phyloP scores from a whole-genome alignment of 495 filamentous ascomycete species.

The Penicillium parvum region DNA sequence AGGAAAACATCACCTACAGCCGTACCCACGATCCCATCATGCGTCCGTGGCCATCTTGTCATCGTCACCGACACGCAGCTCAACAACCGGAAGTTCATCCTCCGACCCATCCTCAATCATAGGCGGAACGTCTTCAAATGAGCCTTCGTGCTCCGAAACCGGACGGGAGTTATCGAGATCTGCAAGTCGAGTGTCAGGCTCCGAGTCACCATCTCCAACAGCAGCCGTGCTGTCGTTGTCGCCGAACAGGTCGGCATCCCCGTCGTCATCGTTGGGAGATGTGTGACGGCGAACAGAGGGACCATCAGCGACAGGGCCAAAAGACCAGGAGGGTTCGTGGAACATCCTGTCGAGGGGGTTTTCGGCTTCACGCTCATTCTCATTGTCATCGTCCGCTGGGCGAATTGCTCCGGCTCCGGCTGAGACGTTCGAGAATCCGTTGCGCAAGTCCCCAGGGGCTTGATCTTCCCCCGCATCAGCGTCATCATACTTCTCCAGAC shows the following conservation, averaged over 20 bases:
- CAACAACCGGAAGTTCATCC: slow-evolving; percentile 44
- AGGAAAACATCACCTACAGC: background rate
- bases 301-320: slow-evolving; percentile 2
- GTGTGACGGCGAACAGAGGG: background rate
- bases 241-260: slow-evolving; percentile 33
- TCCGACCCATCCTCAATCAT: slow-evolving; percentile 33
- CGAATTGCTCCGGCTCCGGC: slow-evolving; percentile 68
- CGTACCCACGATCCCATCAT: slow-evolving; percentile 2
- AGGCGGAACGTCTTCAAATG: slow-evolving; percentile 35
- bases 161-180: slow-evolving; percentile 23
- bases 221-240: slow-evolving; percentile 43
- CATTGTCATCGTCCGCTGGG: slow-evolving; percentile 52
- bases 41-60: slow-evolving; percentile 28
- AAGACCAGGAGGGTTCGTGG: slow-evolving; percentile 3
- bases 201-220: slow-evolving; percentile 39
- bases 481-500: slow-evolving; percentile 36
- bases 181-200: slow-evolving; percentile 32
- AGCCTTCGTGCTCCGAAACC: slow-evolving; percentile 23
- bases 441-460: slow-evolving; percentile 80
- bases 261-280: slow-evolving; percentile 7
- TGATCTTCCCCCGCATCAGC: slow-evolving; percentile 71
- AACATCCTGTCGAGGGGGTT: slow-evolving; percentile 4
- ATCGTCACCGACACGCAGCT: slow-evolving; percentile 41
- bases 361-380: slow-evolving; percentile 6
- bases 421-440: slow-evolving; percentile 81